Conservation (phyloP, 78 protist species). For the Dictyostelium brefeldianum region DNA sequence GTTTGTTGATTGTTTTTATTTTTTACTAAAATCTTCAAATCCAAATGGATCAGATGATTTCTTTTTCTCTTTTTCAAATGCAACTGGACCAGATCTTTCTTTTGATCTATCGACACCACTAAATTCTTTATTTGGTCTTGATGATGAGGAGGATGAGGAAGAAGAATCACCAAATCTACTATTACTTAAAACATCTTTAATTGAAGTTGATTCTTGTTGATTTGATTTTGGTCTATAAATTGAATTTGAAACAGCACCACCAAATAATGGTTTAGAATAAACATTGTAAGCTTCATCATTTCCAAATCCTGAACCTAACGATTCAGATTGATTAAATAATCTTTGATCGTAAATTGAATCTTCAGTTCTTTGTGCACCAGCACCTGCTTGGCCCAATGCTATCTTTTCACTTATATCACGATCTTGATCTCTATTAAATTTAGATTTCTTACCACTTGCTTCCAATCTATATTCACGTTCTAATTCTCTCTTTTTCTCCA, state of each 20-base stretch:
- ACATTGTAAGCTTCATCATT: conserved; percentile 81
- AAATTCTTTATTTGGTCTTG: conserved; percentile 62
- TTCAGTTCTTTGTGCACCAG: conserved; percentile 40
- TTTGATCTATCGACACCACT: conserved; percentile 26
- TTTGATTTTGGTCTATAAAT: conserved; percentile 57
- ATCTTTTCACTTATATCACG: conserved; percentile 95
- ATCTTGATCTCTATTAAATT: conserved; percentile 82
- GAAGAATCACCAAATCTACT: conserved; percentile 13
- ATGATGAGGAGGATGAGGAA: not conserved
- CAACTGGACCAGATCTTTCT: conserved; percentile 73
- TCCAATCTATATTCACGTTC: conserved; percentile 79
- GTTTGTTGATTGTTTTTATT: not conserved
- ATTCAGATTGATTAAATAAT: conserved; percentile 91
- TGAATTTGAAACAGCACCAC: conserved; percentile 36
- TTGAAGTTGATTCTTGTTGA: conserved; percentile 31
- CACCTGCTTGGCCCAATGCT: conserved; percentile 91
- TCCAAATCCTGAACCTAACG: conserved; percentile 78
- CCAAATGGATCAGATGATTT: conserved; percentile 63
- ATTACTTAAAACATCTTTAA: conserved; percentile 37
- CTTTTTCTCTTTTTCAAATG: conserved; percentile 55
- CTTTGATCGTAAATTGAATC: conserved; percentile 95
- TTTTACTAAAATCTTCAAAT: conserved; percentile 50
- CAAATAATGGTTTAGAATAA: conserved; percentile 65
- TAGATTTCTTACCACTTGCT: conserved; percentile 76
- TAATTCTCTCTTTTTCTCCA: conserved; percentile 73